Conservation (phyloP, 1,139 yeast genomes). For the Geotrichum armillariae region DNA sequence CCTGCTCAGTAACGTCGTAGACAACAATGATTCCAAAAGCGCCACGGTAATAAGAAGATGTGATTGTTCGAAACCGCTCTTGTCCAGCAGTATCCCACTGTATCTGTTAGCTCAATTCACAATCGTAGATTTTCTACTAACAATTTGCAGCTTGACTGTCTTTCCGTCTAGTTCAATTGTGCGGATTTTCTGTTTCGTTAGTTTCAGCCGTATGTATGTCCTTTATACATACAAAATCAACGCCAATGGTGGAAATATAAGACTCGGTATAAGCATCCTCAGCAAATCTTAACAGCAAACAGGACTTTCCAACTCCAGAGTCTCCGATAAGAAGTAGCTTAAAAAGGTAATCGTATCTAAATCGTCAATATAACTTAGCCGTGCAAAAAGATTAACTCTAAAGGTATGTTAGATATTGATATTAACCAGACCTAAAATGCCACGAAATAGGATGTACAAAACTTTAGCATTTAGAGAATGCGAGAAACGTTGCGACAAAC, state of each 20-base stretch:
- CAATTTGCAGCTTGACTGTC: constrained; percentile 91
- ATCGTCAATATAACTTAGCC: no score
- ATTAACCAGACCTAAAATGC: no score
- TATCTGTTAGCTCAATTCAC: not conserved
- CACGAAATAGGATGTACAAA: no score
- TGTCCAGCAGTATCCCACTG: constrained; percentile 99
- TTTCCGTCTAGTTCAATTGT: constrained; percentile 96
- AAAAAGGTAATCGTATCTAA: constrained; percentile 90
- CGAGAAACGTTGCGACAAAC: no score
- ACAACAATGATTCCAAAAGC: constrained; percentile 98
- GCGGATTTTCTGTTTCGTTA: constrained; percentile 62
- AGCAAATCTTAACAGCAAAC: constrained; percentile 90
- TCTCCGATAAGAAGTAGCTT: constrained; percentile 93
- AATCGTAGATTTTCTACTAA: constrained; percentile 22
- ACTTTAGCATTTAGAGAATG: no score
- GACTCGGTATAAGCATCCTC: constrained; percentile 98
- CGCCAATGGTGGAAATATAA: constrained; percentile 96
- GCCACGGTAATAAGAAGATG: constrained; percentile 96
- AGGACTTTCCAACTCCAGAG: constrained; percentile 98
- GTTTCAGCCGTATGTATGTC: not conserved
- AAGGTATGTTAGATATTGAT: no score
- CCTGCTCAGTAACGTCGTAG: constrained; percentile 97
- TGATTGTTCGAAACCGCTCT: constrained; percentile 96
- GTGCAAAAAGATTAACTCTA: no score
- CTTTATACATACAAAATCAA: constrained; percentile 58